Evolutionary conservation across 805 yeast genomes (phyloP).

Genomic region (Ogataea degrootiae): DNA sequence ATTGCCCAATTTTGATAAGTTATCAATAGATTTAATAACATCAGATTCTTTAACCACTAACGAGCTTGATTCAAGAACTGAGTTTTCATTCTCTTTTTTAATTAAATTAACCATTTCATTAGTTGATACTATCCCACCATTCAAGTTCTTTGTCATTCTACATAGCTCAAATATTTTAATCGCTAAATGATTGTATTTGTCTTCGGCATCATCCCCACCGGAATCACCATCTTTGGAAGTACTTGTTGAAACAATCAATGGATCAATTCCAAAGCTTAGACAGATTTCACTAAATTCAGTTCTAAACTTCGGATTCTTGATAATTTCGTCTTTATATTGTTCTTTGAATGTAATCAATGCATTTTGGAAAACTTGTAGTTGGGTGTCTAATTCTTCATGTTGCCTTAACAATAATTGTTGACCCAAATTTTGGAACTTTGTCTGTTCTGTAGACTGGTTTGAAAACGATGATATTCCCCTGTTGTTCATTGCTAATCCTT

Average conservation of each 20-base stretch:
- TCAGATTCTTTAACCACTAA: conserved; percentile 37
- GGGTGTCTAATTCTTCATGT: conserved; percentile 59
- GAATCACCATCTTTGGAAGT: conserved; percentile 11
- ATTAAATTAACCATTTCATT: conserved; percentile 42
- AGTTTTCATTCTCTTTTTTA: conserved; percentile 23
- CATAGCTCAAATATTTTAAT: conserved; percentile 75
- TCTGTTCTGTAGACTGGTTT: conserved; percentile 17
- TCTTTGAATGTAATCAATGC: conserved; percentile 72
- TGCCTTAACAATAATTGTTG: conserved; percentile 46
- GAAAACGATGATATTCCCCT: conserved; percentile 30
- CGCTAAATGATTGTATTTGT: conserved; percentile 62
- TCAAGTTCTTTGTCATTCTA: conserved; percentile 59
- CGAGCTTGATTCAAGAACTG: conserved; percentile 6
- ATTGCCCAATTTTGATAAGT: conserved; percentile 56
- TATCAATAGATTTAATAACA: conserved; percentile 48
- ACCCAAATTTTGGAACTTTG: conserved; percentile 48
- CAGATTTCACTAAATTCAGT: conserved; percentile 74
- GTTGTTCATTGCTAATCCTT: conserved; percentile 11
- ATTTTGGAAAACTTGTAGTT: conserved; percentile 70
- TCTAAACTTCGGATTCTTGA: conserved; percentile 59
- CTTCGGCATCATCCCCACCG: conserved; percentile 35
- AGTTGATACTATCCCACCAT: conserved; percentile 77
- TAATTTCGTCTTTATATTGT: conserved; percentile 65
- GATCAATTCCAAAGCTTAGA: conserved; percentile 78
- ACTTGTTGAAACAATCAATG: conserved; percentile 40